Evolutionary conservation across 164 flowering plant species (phyloP).

Genomic region (Umbellularia californica): DNA sequence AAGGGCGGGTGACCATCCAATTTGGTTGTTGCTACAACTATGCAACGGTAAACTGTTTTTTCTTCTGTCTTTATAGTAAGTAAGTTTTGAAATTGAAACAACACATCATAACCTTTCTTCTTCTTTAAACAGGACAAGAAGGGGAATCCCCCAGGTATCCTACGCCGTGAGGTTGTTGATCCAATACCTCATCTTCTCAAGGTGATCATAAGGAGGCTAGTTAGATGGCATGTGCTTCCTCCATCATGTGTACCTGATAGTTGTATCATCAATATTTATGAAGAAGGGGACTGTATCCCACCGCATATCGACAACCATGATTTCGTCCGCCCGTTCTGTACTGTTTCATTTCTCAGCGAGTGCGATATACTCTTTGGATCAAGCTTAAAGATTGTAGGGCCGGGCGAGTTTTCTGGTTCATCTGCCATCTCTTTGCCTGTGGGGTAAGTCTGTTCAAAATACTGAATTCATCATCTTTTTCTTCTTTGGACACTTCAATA

Average conservation of each 20-base stretch:
- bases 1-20: slow-evolving; percentile 88
- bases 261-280: slow-evolving; percentile 93
- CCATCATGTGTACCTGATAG: slow-evolving; percentile 91
- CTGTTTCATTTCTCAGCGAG: slow-evolving; percentile 88
- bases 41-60: slow-evolving; percentile 45
- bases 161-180: slow-evolving; percentile 59
- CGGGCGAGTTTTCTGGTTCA: slow-evolving; percentile 79
- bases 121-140: slow-evolving; percentile 60
- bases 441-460: slow-evolving; percentile 51
- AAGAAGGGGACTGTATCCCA: slow-evolving; percentile 94
- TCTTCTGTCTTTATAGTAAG: background rate
- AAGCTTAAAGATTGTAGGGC: slow-evolving; percentile 49
- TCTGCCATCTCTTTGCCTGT: slow-evolving; percentile 70
- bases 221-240: slow-evolving; percentile 88
- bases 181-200: slow-evolving; percentile 80
- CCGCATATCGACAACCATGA: slow-evolving; percentile 96
- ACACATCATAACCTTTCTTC: background rate
- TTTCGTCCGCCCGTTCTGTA: slow-evolving; percentile 92
- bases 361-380: slow-evolving; percentile 83
- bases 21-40: slow-evolving; percentile 98
- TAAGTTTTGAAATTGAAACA: background rate
- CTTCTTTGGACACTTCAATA: background rate
- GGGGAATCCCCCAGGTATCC: slow-evolving; percentile 93
- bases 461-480: background rate
- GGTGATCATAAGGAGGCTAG: slow-evolving; percentile 74